These are phyloP conservation scores for Volvariella surrecta DNA, from an alignment of 1,284 basidiomycete species.

Conservation along the genomic window DNA sequence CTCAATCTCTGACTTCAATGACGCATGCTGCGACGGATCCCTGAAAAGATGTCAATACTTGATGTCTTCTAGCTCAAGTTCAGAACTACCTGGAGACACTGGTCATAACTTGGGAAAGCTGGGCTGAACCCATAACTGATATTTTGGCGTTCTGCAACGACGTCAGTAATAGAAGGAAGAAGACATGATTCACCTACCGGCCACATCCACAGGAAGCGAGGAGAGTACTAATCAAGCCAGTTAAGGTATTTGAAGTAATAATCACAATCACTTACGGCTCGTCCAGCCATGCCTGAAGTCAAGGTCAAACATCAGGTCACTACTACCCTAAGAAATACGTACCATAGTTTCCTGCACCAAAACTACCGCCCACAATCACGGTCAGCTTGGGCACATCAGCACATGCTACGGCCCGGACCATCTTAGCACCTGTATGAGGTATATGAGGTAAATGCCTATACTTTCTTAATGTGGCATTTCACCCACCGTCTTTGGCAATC, in stretches of 20 bases:
- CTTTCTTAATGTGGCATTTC: not conserved
- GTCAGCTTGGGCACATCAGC: slow-evolving; percentile 93
- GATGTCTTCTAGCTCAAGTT: not conserved
- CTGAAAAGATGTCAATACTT: slow-evolving; percentile 25
- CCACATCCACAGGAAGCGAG: slow-evolving; percentile 97
- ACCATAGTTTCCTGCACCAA: slow-evolving; percentile 94
- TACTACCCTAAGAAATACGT: slow-evolving; percentile 15
- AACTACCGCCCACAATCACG: slow-evolving; percentile 91
- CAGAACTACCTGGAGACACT: slow-evolving; percentile 66
- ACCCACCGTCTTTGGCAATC: slow-evolving; percentile 86
- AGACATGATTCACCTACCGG: slow-evolving; percentile 48
- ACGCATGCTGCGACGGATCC: slow-evolving; percentile 67
- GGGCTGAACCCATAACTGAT: slow-evolving; percentile 94
- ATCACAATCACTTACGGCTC: slow-evolving; percentile 51
- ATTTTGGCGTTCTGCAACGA: slow-evolving; percentile 76
- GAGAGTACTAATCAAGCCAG: slow-evolving; percentile 59
- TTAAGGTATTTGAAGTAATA: slow-evolving; percentile 5
- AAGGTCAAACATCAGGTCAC: slow-evolving; percentile 7
- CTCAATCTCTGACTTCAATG: slow-evolving; percentile 78
- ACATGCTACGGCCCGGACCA: slow-evolving; percentile 94
- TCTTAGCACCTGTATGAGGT: slow-evolving; percentile 62
- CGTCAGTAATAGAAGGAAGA: slow-evolving; percentile 7
- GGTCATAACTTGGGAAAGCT: slow-evolving; percentile 89
- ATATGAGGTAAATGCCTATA: not conserved
- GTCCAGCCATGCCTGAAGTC: slow-evolving; percentile 71